Percentiles rank a stretch among this genome's conserved stretches.
phyloP scores from a whole-genome alignment of 1,139 yeast species.

The Yamadazyma jaroonii region DNA sequence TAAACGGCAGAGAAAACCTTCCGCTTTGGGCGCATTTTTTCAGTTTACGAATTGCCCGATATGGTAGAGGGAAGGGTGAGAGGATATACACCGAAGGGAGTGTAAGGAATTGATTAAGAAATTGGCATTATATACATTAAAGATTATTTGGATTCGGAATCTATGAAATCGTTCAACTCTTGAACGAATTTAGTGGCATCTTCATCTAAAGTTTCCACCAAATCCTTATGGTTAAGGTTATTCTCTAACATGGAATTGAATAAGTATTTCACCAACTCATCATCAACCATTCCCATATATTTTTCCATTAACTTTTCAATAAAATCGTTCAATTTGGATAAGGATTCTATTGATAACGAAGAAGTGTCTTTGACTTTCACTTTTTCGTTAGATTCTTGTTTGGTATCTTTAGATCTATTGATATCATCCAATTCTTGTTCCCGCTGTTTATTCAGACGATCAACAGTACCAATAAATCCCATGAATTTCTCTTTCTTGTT shows the following conservation, averaged over 20 bases:
- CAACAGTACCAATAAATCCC: constrained; percentile 23
- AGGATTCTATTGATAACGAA: constrained; percentile 14
- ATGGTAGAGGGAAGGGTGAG: no score
- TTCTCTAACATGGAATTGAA: constrained; percentile 34
- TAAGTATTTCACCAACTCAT: constrained; percentile 44
- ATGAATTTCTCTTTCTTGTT: constrained; percentile 36
- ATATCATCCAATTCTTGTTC: constrained; percentile 36
- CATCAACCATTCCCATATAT: constrained; percentile 52
- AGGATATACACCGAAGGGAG: no score
- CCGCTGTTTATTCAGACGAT: constrained; percentile 18
- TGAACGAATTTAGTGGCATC: constrained; percentile 49
- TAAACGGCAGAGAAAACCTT: no score
- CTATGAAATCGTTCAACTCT: constrained; percentile 15
- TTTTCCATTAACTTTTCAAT: constrained; percentile 46
- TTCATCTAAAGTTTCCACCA: constrained; percentile 54
- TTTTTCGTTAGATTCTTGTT: not conserved
- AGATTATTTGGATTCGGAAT: no score
- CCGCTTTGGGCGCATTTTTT: no score
- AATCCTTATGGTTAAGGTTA: constrained; percentile 32
- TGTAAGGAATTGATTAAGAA: no score
- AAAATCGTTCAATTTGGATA: constrained; percentile 25
- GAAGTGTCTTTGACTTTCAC: constrained; percentile 1
- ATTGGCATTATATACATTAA: no score
- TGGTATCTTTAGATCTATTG: constrained; percentile 18
- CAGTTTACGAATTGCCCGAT: no score